Conservation (phyloP, 345 rosid species). For the Raphanus raphanistrum region DNA sequence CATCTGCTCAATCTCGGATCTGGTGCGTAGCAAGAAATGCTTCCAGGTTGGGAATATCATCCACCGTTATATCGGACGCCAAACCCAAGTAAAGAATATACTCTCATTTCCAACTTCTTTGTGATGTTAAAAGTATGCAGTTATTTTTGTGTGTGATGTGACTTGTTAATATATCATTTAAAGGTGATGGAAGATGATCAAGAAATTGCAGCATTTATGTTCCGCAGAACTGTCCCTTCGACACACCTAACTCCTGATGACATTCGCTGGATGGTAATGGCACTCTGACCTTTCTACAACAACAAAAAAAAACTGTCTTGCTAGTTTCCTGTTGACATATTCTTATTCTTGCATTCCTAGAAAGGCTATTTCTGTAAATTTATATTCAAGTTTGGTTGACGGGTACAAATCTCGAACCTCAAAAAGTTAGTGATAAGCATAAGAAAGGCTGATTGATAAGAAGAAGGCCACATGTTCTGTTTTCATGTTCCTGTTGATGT, state of each 20-base stretch:
- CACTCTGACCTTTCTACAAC: conserved; percentile 10
- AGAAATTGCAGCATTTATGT: conserved; percentile 92
- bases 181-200: conserved; percentile 97
- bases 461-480: conserved; percentile 1
- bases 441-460: background rate
- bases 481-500: conserved; percentile 4
- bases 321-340: conserved; percentile 39
- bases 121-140: conserved; percentile 1
- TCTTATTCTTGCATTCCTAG: conserved; percentile 39
- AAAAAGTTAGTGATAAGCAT: background rate
- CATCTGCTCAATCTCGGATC: conserved; percentile 70
- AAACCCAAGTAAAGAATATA: conserved; percentile 65
- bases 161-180: conserved; percentile 3
- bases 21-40: conserved; percentile 62
- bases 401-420: background rate
- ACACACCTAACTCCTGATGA: conserved; percentile 85
- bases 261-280: conserved; percentile 92
- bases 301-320: background rate
- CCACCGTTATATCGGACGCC: conserved; percentile 90
- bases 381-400: background rate
- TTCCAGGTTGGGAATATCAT: conserved; percentile 88
- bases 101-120: conserved; percentile 50
- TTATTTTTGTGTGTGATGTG: conserved; percentile 17
- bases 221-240: conserved; percentile 91
- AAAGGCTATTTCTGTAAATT: background rate